Evolutionary conservation across 1,284 basidiomycete genomes (phyloP), one percentile per base, ranked within the genome.

Genomic region (Coniferiporia weirii): DNA sequence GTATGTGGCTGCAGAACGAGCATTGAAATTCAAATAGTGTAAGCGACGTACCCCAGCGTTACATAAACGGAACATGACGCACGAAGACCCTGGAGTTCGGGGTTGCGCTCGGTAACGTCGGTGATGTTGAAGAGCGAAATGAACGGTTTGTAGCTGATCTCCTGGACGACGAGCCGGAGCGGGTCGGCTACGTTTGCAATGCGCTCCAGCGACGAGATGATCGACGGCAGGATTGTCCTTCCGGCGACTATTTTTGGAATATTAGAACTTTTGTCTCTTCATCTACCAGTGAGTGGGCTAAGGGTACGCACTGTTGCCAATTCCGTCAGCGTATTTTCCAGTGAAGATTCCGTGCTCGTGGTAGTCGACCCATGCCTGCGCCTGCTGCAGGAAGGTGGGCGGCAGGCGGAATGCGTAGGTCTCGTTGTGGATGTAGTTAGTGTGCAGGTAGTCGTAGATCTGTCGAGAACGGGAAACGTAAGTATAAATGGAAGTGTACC

Each of bases 101-200:
- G 84, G 69, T 83, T 73, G 22, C 78, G 72, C 62, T 81, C 75
- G 62, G 73, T 65, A 60, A 85, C 72, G 57, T 85, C 84, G 15
- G 88, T 85, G 73, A 91, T 82, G 71, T 87, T 83, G 82, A 93
- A 87, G 69, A 94, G 79, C 13, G 90, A 91, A 67, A 94, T 85
- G 81, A 94, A 91, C 15, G 92, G 88, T 72, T 94, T 92, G 78
- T 94, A 94, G 64, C 89, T 89, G 20, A 87, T 87, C 70, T 65
- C 68, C 67, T 91, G 79, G 61, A 89, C 74, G 64, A 92, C 73
- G 69, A 86, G 77, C 67, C 91, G 85, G 59, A 94, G 82, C 44
- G 87, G 84, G 72, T 90, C 85, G 57, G 80, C 83, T 66, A 86
- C 82, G 78, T 88, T 92, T 52, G 86, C 80, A 67, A 95, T 85